Evolutionary conservation across 305 asterid species (phyloP).

Genomic region (Fraxinus greggii): DNA sequence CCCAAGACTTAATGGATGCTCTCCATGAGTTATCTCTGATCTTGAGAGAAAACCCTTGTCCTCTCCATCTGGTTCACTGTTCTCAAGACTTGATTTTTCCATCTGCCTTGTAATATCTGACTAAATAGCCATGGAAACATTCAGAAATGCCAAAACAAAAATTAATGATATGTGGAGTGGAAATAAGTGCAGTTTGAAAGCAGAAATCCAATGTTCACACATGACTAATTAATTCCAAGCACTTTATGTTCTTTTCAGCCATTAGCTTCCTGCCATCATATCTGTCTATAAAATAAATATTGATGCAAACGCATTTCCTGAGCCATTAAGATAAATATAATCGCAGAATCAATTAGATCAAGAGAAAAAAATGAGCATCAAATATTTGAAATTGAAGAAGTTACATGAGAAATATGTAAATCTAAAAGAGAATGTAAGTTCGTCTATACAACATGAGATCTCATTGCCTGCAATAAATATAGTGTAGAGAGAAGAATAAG

Average conservation of each 20-base stretch:
- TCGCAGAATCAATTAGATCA: constrained; percentile 9
- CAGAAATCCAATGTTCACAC: constrained; percentile 16
- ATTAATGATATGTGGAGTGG: constrained; percentile 29
- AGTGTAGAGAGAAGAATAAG: constrained; percentile 9
- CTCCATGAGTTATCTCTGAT: constrained; percentile 80
- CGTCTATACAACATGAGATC: constrained; percentile 5
- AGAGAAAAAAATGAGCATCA: constrained; percentile 12
- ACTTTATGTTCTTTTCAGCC: constrained; percentile 7
- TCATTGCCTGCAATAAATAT: constrained; percentile 5
- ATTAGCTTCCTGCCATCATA: constrained; percentile 17
- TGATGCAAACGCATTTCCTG: not conserved
- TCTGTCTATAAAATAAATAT: constrained; percentile 8
- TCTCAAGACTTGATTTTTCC: constrained; percentile 68
- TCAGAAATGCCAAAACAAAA: constrained; percentile 49
- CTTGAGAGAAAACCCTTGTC: constrained; percentile 78
- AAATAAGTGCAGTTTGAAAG: constrained; percentile 16
- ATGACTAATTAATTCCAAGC: constrained; percentile 9
- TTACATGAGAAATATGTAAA: not conserved
- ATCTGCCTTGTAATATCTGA: constrained; percentile 87
- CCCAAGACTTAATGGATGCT: constrained; percentile 95
- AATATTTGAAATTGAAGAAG: not conserved
- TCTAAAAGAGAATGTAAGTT: not conserved
- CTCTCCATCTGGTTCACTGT: constrained; percentile 45
- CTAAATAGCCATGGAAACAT: constrained; percentile 89
- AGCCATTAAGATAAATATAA: constrained; percentile 17